Conservation (phyloP, 2,329 filamentous ascomycete genomes). For the Xylariaceae sp. region DNA sequence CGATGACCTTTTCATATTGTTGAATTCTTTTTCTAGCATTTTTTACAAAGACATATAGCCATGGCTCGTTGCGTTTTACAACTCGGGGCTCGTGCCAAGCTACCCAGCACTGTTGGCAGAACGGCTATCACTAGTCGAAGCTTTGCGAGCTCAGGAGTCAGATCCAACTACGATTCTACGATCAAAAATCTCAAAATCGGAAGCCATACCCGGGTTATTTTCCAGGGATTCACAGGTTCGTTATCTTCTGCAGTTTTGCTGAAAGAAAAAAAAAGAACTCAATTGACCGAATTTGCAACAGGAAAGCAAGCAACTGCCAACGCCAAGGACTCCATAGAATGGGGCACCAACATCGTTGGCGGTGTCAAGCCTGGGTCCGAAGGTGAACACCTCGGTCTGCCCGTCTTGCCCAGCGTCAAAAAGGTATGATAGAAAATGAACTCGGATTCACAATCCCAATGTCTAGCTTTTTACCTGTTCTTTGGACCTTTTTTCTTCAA, state of each 20-base stretch:
- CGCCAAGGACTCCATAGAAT: constrained; percentile 68
- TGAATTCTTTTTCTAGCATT: background rate
- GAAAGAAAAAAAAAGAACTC: background rate
- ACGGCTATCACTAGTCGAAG: constrained; percentile 11
- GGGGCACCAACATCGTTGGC: constrained; percentile 75
- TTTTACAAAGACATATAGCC: background rate
- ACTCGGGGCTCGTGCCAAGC: constrained; percentile 3
- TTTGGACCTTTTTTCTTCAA: background rate
- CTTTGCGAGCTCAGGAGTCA: constrained; percentile 22
- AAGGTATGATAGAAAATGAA: constrained; percentile 35
- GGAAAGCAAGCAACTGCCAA: constrained; percentile 61
- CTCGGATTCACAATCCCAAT: background rate
- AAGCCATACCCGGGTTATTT: constrained; percentile 38
- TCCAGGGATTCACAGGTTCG: constrained; percentile 39
- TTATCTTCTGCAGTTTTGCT: background rate
- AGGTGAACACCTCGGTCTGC: constrained; percentile 67
- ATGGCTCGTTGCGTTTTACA: constrained; percentile 6
- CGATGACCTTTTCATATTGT: background rate
- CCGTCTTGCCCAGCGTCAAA: constrained; percentile 63
- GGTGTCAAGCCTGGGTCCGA: constrained; percentile 68
- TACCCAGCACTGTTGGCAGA: constrained; percentile 5
- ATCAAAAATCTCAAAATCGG: constrained; percentile 37
- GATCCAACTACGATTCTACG: constrained; percentile 31
- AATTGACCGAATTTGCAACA: constrained; percentile 6
- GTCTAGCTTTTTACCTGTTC: background rate